phyloP scores from a whole-genome alignment of 2,329 filamentous ascomycete genomes.

The Sporothrix phasma region DNA sequence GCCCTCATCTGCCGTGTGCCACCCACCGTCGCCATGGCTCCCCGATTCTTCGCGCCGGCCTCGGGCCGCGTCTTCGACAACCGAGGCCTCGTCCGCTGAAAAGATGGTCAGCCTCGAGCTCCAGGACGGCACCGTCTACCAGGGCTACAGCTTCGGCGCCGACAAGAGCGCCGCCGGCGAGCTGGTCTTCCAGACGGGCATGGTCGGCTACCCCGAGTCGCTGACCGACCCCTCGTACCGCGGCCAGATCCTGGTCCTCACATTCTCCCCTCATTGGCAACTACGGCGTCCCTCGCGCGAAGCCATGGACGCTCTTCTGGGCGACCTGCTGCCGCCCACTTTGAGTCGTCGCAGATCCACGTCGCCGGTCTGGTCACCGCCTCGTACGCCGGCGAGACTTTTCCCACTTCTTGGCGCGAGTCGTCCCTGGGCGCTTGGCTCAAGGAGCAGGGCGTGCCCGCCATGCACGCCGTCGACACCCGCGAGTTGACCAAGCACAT shows the following conservation, averaged over 20 bases:
- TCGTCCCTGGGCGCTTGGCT: constrained; percentile 92
- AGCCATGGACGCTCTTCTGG: constrained; percentile 71
- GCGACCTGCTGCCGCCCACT: constrained; percentile 87
- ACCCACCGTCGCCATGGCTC: constrained; percentile 25
- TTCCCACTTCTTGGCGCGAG: constrained; percentile 82
- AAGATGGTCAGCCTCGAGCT: constrained; percentile 79
- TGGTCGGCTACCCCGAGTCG: constrained; percentile 97
- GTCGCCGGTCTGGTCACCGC: constrained; percentile 85
- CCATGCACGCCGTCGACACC: constrained; percentile 92
- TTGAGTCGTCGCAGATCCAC: constrained; percentile 88
- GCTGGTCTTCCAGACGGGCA: constrained; percentile 97
- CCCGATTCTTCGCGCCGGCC: constrained; percentile 43
- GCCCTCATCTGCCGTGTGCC: too few relatives aligned
- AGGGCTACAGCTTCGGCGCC: constrained; percentile 94
- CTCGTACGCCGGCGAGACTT: constrained; percentile 89
- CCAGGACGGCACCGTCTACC: constrained; percentile 80
- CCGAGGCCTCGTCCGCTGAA: constrained; percentile 38
- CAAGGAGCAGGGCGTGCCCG: constrained; percentile 88
- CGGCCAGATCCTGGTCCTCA: constrained; percentile 91
- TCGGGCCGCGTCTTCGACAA: constrained; percentile 47
- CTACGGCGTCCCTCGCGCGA: constrained; percentile 93
- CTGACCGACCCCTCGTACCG: constrained; percentile 81
- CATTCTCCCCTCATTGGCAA: constrained; percentile 92
- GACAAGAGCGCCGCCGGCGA: constrained; percentile 91
- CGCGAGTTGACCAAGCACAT: constrained; percentile 90